These are phyloP conservation scores for Sclerotinia spermophila DNA, from an alignment of 2,329 filamentous ascomycete genomes.

Conservation along the genomic window DNA sequence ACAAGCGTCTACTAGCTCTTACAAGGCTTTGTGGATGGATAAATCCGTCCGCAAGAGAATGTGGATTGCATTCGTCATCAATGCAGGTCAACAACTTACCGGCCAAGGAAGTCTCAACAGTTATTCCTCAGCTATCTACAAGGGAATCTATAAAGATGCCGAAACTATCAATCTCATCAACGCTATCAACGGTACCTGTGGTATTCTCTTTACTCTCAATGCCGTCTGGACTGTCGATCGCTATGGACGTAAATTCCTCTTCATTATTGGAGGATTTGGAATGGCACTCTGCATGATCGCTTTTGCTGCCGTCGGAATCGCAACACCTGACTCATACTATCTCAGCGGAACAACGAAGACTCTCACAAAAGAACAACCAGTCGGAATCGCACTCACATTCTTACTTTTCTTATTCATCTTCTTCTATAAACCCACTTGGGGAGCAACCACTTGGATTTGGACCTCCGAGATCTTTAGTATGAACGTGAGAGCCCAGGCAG, in stretches of 20 bases:
- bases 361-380: conserved; percentile 53
- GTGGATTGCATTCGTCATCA: conserved; percentile 61
- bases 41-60: conserved; percentile 64
- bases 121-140: conserved; percentile 71
- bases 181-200: conserved; percentile 68
- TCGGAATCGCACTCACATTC: conserved; percentile 66
- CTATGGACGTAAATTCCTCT: conserved; percentile 65
- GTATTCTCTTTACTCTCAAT: conserved; percentile 69
- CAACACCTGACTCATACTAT: conserved; percentile 45
- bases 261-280: conserved; percentile 64
- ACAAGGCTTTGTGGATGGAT: conserved; percentile 67
- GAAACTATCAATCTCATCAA: conserved; percentile 68
- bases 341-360: conserved; percentile 38
- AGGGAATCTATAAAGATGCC: conserved; percentile 59
- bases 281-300: conserved; percentile 70
- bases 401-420: conserved; percentile 64
- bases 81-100: conserved; percentile 50
- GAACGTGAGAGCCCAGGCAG: conserved; percentile 68
- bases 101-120: conserved; percentile 61
- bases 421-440: conserved; percentile 69
- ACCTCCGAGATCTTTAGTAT: conserved; percentile 67
- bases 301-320: conserved; percentile 53
- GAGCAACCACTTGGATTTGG: conserved; percentile 69
- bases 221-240: conserved; percentile 71
- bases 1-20: conserved; percentile 55